These are phyloP conservation scores for Scenedesmus sp. DNA, from an alignment of 163 green algal genomes.

Conservation along the genomic window DNA sequence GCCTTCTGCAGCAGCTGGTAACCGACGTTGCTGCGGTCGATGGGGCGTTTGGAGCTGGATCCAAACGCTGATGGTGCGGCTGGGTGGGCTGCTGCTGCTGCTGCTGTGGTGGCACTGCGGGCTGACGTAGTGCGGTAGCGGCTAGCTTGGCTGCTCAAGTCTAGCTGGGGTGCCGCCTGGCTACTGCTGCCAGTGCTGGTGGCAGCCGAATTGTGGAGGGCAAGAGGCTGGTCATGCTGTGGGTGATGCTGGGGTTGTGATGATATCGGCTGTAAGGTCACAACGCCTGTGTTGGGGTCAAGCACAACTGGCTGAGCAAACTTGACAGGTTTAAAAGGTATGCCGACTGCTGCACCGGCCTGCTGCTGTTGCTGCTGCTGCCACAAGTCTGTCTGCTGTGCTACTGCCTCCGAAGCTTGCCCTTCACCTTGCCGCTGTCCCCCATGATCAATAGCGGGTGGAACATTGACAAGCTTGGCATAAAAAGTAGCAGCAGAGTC, in stretches of 20 bases:
- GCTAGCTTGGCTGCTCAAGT: not conserved
- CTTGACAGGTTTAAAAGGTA: constrained; percentile 8
- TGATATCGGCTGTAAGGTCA: constrained; percentile 11
- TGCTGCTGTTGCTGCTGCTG: constrained; percentile 1
- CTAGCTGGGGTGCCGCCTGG: not conserved
- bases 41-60: constrained; percentile 25
- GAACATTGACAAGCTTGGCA: not conserved
- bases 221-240: not conserved
- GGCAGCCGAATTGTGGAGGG: not conserved
- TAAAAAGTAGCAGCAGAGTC: constrained; percentile 1
- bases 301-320: constrained; percentile 24
- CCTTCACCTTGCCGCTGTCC: not conserved
- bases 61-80: not conserved
- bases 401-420: not conserved
- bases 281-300: constrained; percentile 37
- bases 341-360: not conserved
- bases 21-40: constrained; percentile 69
- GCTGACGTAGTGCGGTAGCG: not conserved
- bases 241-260: not conserved
- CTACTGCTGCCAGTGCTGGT: constrained; percentile 1
- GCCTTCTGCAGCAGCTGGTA: constrained; percentile 78
- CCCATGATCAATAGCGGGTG: not conserved
- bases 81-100: constrained; percentile 5
- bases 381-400: not conserved
- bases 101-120: not conserved